Evolutionary conservation across 306 rosid species (phyloP).

Genomic region (Castanea sativa): DNA sequence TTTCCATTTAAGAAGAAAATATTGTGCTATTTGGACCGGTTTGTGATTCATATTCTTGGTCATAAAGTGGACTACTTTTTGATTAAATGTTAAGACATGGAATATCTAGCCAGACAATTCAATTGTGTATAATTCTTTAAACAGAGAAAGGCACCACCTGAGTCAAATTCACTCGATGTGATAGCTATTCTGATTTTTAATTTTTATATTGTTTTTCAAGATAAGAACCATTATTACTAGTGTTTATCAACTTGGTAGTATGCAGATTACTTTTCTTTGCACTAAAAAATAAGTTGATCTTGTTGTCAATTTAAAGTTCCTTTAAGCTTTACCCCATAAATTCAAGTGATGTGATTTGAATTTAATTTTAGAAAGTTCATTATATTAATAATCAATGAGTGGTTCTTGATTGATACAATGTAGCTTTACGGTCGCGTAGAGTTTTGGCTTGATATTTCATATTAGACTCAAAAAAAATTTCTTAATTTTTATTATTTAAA

Average conservation of each 20-base stretch:
- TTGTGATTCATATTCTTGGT: neutral
- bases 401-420: neutral
- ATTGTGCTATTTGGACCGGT: neutral
- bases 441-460: neutral
- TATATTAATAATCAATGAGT: neutral
- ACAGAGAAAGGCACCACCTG: neutral
- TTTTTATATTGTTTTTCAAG: neutral
- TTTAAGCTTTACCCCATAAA: no score
- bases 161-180: neutral
- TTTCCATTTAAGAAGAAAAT: no score
- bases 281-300: neutral
- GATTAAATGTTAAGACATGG: no score
- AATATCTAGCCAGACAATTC: neutral
- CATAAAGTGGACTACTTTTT: neutral
- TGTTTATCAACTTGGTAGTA: neutral
- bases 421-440: neutral
- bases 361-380: no score
- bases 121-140: neutral
- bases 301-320: neutral
- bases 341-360: neutral
- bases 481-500: no score
- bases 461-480: neutral
- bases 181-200: neutral
- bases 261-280: neutral
- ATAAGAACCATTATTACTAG: neutral